phyloP scores from a whole-genome alignment of 495 filamentous ascomycete genomes.

The Aspergillus homomorphus region DNA sequence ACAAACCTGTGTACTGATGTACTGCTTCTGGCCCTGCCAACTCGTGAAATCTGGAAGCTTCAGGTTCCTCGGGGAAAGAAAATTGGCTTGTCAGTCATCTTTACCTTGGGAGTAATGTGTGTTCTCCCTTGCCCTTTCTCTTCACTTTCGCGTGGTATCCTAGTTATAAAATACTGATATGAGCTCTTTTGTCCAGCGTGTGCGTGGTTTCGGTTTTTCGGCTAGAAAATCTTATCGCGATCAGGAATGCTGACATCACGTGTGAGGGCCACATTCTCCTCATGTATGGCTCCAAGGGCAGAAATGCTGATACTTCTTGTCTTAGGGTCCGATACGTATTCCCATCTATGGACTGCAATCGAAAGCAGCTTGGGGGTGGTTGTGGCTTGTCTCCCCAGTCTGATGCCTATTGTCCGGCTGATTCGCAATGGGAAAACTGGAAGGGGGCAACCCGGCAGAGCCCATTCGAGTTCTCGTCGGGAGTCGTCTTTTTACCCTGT shows the following conservation, averaged over 20 bases:
- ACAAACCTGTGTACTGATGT: conserved; percentile 1
- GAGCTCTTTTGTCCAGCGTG: neutral
- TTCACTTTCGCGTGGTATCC: neutral
- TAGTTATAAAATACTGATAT: too few species aligned
- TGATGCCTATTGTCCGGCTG: conserved; percentile 1
- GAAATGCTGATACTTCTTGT: neutral
- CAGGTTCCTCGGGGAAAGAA: neutral
- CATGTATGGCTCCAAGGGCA: too few species aligned
- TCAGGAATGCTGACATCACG: neutral
- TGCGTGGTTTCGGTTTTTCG: neutral
- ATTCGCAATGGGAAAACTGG: neutral
- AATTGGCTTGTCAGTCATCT: neutral
- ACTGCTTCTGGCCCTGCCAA: neutral
- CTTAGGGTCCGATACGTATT: conserved; percentile 1
- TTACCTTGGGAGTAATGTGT: neutral
- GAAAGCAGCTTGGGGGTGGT: conserved; percentile 5
- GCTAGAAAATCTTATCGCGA: neutral
- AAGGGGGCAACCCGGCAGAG: neutral
- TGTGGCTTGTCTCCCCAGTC: neutral
- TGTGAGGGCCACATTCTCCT: neutral
- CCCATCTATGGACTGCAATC: conserved; percentile 3
- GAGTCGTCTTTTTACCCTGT: neutral
- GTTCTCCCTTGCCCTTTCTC: neutral
- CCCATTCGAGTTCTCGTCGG: neutral
- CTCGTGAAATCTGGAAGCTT: neutral